phyloP scores from a whole-genome alignment of 352 stramenopile species.

The Phytophthora cactorum region DNA sequence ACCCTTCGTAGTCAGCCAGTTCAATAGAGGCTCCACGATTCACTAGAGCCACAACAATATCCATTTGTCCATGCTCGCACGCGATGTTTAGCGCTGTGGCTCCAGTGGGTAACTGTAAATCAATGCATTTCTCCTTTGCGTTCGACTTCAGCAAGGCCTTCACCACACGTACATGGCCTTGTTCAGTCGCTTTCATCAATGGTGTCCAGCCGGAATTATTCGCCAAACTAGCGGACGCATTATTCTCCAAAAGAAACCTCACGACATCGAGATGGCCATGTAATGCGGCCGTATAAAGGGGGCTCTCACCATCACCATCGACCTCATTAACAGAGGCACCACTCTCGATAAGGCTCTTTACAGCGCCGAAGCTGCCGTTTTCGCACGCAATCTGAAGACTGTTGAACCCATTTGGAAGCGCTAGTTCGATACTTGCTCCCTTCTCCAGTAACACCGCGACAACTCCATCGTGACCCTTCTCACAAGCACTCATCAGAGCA shows the following conservation, averaged over 20 bases:
- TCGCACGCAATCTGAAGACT: constrained; percentile 4
- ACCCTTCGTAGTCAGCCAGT: constrained; percentile 18
- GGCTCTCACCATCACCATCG: constrained; percentile 2
- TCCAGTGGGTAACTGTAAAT: constrained; percentile 16
- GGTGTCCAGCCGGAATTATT: constrained; percentile 14
- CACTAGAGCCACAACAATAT: constrained; percentile 8
- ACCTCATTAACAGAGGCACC: background rate
- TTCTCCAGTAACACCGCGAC: background rate
- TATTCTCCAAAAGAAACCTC: constrained; percentile 1
- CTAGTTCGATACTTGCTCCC: background rate
- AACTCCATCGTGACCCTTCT: background rate
- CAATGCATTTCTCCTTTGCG: background rate
- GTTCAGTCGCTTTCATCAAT: constrained; percentile 8
- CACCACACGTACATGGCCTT: background rate
- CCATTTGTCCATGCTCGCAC: constrained; percentile 18
- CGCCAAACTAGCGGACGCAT: background rate
- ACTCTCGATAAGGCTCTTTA: constrained; percentile 1
- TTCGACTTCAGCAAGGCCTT: constrained; percentile 8
- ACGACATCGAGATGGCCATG: background rate
- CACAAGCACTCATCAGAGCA: background rate
- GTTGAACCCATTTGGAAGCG: constrained; percentile 5
- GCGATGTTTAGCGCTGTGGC: constrained; percentile 22
- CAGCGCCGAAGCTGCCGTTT: background rate
- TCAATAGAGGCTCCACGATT: constrained; percentile 15
- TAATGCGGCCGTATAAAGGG: constrained; percentile 1